A percentile compares a stretch with the other conserved stretches of the same genome.
These are phyloP conservation scores for Lodderomyces beijingensis DNA, from an alignment of 1,139 yeast species.

Conservation along the genomic window DNA sequence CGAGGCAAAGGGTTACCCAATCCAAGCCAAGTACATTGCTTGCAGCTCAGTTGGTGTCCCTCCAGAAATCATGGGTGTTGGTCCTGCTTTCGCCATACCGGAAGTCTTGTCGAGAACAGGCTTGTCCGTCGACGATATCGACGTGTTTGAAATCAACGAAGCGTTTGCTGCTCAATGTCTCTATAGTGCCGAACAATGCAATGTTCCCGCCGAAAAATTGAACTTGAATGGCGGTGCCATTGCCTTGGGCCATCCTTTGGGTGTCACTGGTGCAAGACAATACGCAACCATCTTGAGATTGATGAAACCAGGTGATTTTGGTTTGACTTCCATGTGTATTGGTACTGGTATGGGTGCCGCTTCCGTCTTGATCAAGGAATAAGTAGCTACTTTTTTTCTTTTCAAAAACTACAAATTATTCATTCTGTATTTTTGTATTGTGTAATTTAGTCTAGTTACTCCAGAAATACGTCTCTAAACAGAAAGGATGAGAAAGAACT, in stretches of 20 bases:
- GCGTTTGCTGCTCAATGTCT: constrained; percentile 16
- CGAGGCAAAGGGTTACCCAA: constrained; percentile 27
- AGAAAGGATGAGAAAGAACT: not conserved
- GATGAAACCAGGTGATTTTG: constrained; percentile 14
- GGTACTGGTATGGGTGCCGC: constrained; percentile 17
- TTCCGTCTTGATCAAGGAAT: constrained; percentile 12
- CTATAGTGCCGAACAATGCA: constrained; percentile 11
- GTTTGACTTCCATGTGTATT: constrained; percentile 15
- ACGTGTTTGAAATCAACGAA: constrained; percentile 14
- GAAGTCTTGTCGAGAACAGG: constrained; percentile 19
- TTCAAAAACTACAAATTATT: not conserved
- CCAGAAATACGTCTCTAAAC: not conserved
- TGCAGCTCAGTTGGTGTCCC: constrained; percentile 36
- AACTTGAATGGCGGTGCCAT: constrained; percentile 15
- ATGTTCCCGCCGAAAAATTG: constrained; percentile 12
- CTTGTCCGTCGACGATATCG: constrained; percentile 11
- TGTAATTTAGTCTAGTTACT: too few relatives aligned
- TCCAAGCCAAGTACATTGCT: constrained; percentile 35
- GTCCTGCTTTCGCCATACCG: constrained; percentile 38
- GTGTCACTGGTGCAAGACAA: constrained; percentile 15
- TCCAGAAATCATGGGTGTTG: constrained; percentile 38
- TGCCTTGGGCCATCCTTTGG: constrained; percentile 15
- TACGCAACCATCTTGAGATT: constrained; percentile 14
- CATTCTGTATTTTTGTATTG: not conserved
- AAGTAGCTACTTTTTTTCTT: not conserved